Evolutionary conservation across 306 rosid species (phyloP), one percentile per base, ranked within the genome.

Genomic region (Ochetophila trinervis): DNA sequence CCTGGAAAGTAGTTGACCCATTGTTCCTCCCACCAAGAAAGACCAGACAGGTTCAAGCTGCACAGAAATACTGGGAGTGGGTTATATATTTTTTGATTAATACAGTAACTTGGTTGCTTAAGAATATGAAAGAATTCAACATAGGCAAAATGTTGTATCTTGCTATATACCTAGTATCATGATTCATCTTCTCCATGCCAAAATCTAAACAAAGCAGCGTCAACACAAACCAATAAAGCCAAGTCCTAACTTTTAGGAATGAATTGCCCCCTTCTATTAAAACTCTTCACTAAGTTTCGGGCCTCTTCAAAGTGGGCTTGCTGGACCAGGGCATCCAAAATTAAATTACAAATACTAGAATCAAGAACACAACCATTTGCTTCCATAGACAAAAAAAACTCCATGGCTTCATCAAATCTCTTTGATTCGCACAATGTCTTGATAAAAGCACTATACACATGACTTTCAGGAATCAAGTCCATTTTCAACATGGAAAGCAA

Each of bases 331-430:
- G 77, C 44, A 63, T 84, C 79, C 65, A 79, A 53, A 72, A 89
- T 68, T 36, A 85, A 62, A 72, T 79, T 78, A 73, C 87, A 85
- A 61, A 73, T 53, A 74, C 66, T 80, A 58, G 86, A 75, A 76
- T 92, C 88, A 45, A 89, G 91, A 75, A 78, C 30, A 70, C 82
- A 84, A 44, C 87, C 86, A 60, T 76, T 82, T 71, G 36, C 79
- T 67, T 80, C 88, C 96, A 89, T 82, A 1, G 85, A 82, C 66
- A 77, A 72, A 79, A 89, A 79, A 21, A 85, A 71, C 73, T 89
- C 87, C 79, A 83, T 87, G 19, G 93, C 96, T 68, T 87, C 87
- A 17, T 79, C 81, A 49, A 77, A 70, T 77, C 82, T 92, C 67
- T 90, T 85, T 5, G 79, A 72, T 69, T 71, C 59, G 35, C 76